Evolutionary conservation across 2,329 filamentous ascomycete genomes (phyloP).

Genomic region (Ophiostoma sp.): DNA sequence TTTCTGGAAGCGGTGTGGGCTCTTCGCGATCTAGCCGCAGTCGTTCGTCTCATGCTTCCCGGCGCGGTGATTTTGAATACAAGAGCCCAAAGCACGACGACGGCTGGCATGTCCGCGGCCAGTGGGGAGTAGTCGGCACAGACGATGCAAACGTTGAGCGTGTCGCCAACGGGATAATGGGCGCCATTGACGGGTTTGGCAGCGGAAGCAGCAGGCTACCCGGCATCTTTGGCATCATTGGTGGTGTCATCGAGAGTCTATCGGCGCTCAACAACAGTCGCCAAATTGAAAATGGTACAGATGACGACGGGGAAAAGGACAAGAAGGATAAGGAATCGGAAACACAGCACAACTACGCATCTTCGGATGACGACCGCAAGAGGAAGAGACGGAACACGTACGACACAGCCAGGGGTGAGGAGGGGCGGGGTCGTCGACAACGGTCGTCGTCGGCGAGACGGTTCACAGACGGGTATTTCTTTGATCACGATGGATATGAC

Average conservation of each 20-base stretch:
- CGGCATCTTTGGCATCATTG: constrained; percentile 31
- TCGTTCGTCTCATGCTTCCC: constrained; percentile 29
- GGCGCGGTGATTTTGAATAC: constrained; percentile 42
- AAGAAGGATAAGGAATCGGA: neutral
- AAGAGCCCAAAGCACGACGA: constrained; percentile 31
- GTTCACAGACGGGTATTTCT: constrained; percentile 8
- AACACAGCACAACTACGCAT: neutral
- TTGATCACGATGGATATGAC: constrained; percentile 16
- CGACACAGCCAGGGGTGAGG: constrained; percentile 5
- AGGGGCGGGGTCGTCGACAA: neutral
- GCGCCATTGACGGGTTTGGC: constrained; percentile 32
- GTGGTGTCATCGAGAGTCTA: constrained; percentile 29
- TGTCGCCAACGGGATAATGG: constrained; percentile 29
- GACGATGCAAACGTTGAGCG: constrained; percentile 40
- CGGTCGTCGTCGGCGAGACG: constrained; percentile 4
- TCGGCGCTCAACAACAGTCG: neutral
- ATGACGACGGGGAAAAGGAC: constrained; percentile 17
- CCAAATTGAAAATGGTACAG: neutral
- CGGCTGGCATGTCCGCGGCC: constrained; percentile 34
- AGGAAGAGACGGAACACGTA: constrained; percentile 13
- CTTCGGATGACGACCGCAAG: constrained; percentile 25
- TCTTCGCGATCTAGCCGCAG: neutral
- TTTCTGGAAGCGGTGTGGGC: constrained; percentile 30
- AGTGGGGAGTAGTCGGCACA: constrained; percentile 44
- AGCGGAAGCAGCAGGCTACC: constrained; percentile 14